phyloP scores from a whole-genome alignment of 2,329 filamentous ascomycete species.

The Neonectria ditissima region DNA sequence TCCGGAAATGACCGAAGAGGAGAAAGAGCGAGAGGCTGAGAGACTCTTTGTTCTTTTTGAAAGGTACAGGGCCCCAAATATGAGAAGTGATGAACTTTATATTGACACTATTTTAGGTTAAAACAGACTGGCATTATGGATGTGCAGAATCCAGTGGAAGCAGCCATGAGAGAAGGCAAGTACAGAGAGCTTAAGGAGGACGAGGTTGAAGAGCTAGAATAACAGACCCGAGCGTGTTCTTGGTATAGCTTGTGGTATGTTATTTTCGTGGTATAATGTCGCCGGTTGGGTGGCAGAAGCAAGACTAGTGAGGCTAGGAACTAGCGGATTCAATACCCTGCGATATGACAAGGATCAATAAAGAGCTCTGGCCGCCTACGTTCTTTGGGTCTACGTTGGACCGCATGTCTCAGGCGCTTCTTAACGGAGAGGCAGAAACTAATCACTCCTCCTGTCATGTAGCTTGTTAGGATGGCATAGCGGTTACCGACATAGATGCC shows the following conservation, averaged over 20 bases:
- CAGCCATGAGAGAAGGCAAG: slow-evolving; percentile 75
- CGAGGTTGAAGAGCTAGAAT: slow-evolving; percentile 57
- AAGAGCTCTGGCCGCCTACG: neutral
- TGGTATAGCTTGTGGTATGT: neutral
- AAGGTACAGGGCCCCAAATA: slow-evolving; percentile 61
- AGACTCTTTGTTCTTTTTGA: slow-evolving; percentile 91
- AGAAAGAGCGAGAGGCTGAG: slow-evolving; percentile 93
- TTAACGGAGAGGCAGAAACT: neutral
- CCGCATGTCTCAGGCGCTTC: neutral
- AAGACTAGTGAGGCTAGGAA: neutral
- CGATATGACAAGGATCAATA: neutral
- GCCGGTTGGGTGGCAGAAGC: neutral
- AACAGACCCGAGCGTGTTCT: neutral
- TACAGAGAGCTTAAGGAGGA: slow-evolving; percentile 76
- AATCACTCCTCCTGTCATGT: neutral
- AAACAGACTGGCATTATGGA: slow-evolving; percentile 81
- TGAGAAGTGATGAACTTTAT: neutral
- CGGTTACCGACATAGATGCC: neutral
- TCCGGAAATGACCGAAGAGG: slow-evolving; percentile 86
- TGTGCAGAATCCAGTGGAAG: slow-evolving; percentile 82
- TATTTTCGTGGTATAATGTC: neutral
- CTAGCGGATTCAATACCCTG: neutral
- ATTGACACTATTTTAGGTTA: slow-evolving; percentile 57
- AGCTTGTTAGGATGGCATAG: neutral
- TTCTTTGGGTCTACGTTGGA: neutral